Evolutionary conservation across 2,329 filamentous ascomycete genomes (phyloP).

Genomic region (Aspergillus proliferans): DNA sequence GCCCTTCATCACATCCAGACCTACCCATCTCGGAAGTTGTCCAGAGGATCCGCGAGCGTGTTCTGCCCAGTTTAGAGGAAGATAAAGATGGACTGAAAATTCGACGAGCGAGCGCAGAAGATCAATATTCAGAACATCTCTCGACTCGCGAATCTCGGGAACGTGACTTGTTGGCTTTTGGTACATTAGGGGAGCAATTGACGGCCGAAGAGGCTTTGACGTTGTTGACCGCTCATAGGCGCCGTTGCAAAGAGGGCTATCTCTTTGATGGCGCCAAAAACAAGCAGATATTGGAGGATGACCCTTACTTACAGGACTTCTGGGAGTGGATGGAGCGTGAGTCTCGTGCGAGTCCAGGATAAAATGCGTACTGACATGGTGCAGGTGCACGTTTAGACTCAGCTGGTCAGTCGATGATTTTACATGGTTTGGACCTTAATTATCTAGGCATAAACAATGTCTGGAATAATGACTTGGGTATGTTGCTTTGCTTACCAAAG

Average conservation of each 20-base stretch:
- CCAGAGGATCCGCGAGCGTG: slow-evolving; percentile 21
- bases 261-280: slow-evolving; percentile 51
- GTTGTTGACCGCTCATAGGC: slow-evolving; percentile 35
- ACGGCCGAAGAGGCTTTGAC: slow-evolving; percentile 36
- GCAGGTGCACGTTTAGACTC: slow-evolving; percentile 35
- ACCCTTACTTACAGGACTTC: slow-evolving; percentile 51
- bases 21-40: slow-evolving; percentile 25
- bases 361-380: slow-evolving; percentile 7
- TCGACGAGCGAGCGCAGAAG: slow-evolving; percentile 1
- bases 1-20: slow-evolving; percentile 23
- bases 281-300: slow-evolving; percentile 49
- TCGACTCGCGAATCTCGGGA: slow-evolving; percentile 36
- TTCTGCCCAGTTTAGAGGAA: slow-evolving; percentile 12
- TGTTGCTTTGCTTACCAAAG: slow-evolving; percentile 4
- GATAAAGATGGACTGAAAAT: slow-evolving; percentile 1
- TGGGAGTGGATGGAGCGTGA: slow-evolving; percentile 54
- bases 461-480: slow-evolving; percentile 53
- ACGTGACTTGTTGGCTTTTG: slow-evolving; percentile 23
- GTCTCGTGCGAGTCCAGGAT: slow-evolving; percentile 8
- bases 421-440: slow-evolving; percentile 52
- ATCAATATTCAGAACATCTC: slow-evolving; percentile 14
- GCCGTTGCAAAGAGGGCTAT: slow-evolving; percentile 51
- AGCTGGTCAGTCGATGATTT: slow-evolving; percentile 48
- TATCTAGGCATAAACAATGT: slow-evolving; percentile 55
- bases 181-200: slow-evolving; percentile 21